A percentile compares a stretch with the other conserved stretches of the same genome.
Conservation (phyloP, 2,329 filamentous ascomycete genomes). For the Dothideomycetes sp. region DNA sequence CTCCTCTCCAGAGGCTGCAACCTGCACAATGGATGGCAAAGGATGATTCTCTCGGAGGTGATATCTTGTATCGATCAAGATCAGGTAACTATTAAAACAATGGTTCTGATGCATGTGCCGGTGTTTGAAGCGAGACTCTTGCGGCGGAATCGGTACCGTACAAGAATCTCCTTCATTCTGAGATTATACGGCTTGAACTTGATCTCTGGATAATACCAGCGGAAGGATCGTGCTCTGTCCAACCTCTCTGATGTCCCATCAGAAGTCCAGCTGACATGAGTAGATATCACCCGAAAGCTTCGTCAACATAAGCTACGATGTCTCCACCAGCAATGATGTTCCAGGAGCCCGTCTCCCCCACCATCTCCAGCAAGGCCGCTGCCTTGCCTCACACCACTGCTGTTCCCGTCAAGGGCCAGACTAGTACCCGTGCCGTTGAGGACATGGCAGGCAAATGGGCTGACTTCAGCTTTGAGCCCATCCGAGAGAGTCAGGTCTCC, state of each 20-base stretch:
- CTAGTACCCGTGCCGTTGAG: conserved; percentile 45
- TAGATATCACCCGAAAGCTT: conserved; percentile 23
- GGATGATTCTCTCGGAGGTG: conserved; percentile 11
- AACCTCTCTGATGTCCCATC: conserved; percentile 25
- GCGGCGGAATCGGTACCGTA: conserved; percentile 7
- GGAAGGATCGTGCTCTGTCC: conserved; percentile 89
- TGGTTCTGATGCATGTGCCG: conserved; percentile 17
- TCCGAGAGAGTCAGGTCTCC: conserved; percentile 85
- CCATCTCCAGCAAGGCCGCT: conserved; percentile 34
- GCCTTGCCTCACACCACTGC: conserved; percentile 25
- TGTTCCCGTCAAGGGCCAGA: conserved; percentile 23
- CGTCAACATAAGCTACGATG: conserved; percentile 42
- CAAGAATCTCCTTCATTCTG: conserved; percentile 40
- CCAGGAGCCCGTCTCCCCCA: conserved; percentile 30
- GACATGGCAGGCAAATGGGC: conserved; percentile 71
- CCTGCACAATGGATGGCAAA: conserved; percentile 8
- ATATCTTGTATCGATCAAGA: conserved; percentile 11
- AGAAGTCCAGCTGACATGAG: conserved; percentile 23
- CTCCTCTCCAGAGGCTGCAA: conserved; percentile 4
- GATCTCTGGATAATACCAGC: conserved; percentile 97
- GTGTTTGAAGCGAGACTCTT: conserved; percentile 12
- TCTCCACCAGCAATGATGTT: conserved; percentile 62
- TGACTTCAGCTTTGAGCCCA: conserved; percentile 69
- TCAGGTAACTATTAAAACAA: conserved; percentile 14
- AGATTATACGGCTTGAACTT: conserved; percentile 94